Conservation (phyloP, 441 rosid genomes). For the Breynia disticha region DNA sequence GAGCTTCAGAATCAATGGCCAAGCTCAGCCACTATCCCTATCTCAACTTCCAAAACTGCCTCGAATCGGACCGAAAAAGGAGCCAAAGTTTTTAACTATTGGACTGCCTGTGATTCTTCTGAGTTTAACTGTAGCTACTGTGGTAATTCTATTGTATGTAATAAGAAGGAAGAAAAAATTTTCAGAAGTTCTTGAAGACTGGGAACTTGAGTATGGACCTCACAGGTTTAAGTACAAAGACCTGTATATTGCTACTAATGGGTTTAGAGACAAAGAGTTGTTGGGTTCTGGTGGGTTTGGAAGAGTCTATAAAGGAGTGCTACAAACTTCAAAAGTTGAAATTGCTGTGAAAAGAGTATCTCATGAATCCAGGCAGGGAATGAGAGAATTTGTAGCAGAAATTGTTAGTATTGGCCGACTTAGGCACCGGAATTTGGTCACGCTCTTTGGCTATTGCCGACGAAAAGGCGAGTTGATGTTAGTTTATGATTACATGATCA, state of each 20-base stretch:
- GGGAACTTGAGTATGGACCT: conserved; percentile 36
- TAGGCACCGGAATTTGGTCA: conserved; percentile 35
- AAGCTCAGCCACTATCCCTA: conserved; percentile 14
- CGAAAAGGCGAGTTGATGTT: conserved; percentile 32
- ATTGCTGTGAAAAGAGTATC: conserved; percentile 33
- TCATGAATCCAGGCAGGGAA: conserved; percentile 30
- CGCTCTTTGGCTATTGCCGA: conserved; percentile 38
- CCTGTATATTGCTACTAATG: conserved; percentile 31
- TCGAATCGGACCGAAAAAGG: conserved; percentile 9
- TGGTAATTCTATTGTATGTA: conserved; percentile 1
- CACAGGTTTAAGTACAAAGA: conserved; percentile 30
- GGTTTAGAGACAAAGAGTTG: conserved; percentile 26
- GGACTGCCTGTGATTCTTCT: conserved; percentile 16
- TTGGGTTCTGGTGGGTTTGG: conserved; percentile 35
- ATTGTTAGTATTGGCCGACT: conserved; percentile 30
- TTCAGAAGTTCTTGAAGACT: conserved; percentile 33
- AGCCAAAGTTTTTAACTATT: conserved; percentile 12
- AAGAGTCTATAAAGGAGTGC: conserved; percentile 26
- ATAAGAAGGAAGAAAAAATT: conserved; percentile 23
- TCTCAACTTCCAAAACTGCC: conserved; percentile 32
- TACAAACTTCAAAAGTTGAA: conserved; percentile 19
- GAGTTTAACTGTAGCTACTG: conserved; percentile 2
- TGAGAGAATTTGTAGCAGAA: conserved; percentile 33
- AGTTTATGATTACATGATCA: conserved; percentile 38
- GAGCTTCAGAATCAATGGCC: conserved; percentile 28